Evolutionary conservation across 148 eudicot genomes (phyloP).

Genomic region (Camellia lanceoleosa): DNA sequence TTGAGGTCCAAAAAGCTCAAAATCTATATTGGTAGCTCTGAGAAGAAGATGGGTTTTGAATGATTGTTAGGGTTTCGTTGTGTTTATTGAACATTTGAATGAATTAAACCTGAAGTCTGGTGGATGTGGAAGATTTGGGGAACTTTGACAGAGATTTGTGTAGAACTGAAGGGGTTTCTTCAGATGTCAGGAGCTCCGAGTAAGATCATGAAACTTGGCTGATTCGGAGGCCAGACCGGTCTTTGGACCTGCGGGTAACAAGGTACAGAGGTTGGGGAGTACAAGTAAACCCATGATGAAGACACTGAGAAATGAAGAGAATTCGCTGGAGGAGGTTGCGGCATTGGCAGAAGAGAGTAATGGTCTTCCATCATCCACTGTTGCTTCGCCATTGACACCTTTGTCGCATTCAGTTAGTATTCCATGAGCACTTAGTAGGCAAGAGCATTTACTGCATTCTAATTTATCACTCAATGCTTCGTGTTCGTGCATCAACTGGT

Average conservation of each 20-base stretch:
- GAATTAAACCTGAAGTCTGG: background rate
- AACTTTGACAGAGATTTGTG: background rate
- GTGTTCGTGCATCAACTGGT: constrained; percentile 30
- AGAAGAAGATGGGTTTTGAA: background rate
- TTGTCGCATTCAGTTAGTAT: constrained; percentile 11
- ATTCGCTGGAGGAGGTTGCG: constrained; percentile 8
- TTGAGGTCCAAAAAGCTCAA: constrained; percentile 8
- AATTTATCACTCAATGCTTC: constrained; percentile 24
- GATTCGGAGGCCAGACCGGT: constrained; percentile 27
- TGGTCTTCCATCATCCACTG: background rate
- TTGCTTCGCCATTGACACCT: background rate
- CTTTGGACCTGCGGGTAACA: constrained; percentile 26
- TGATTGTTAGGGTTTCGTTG: constrained; percentile 2
- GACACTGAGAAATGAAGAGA: constrained; percentile 15
- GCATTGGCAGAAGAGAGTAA: constrained; percentile 12
- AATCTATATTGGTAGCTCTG: background rate
- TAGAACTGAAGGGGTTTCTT: background rate
- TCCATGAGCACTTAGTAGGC: constrained; percentile 13
- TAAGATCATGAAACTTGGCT: constrained; percentile 17
- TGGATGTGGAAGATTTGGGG: background rate
- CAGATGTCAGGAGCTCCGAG: constrained; percentile 28
- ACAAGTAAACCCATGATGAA: constrained; percentile 9
- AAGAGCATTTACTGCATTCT: constrained; percentile 13
- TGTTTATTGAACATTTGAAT: background rate
- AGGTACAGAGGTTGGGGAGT: constrained; percentile 11